Base-by-base conservation (phyloP, 805 yeast genomes). In the Dipodascus geniculatus region DNA sequence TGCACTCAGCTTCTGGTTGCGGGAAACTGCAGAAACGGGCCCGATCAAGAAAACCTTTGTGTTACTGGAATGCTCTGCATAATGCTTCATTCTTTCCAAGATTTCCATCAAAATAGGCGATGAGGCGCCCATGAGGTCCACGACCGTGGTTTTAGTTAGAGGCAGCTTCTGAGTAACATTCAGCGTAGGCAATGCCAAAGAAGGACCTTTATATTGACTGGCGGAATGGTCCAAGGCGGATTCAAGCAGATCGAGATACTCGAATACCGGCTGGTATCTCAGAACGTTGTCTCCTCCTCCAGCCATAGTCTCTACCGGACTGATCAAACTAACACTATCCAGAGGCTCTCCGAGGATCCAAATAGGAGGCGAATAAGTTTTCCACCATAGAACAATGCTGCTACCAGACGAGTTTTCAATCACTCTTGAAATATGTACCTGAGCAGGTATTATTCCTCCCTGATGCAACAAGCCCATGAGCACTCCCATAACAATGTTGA, bases 321-420 rank as follows among this genome's bases (percentile, higher is more conserved):
- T 63, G 8, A 57, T 52, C 49, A 61, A 57, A 11, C 54, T 53
- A 0, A 67, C 65, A 1, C 63, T 56, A 9, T 56, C 60, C 14
- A 55, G 49, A 6, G 60, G 63, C 22, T 60, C 57, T 3, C 74
- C 76, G 60, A 84, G 69, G 54, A 91, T 65, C 96, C 96, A 93
- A 2, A 87, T 77, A 2, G 99, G 98, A 0, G 98, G 97, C 2
- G 87, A 78, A 61, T 91, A 93, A 0, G 96, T 88, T 65, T 88
- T 81, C 98, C 98, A 91, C 88, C 95, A 91, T 3, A 91, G 63
- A 0, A 79, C 70, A 0, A 74, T 68, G 19, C 11, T 22, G n/a
- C 17, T 22, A 11, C 9, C 8, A 9, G 24, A 23, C 6, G 44
- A 14, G 11, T 4, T 17, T 9, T 14, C 20, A 38, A 38, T 14